Evolutionary conservation across 768 basidiomycete species (phyloP), one percentile per base, ranked within the genome.

Genomic region (Dioszegia crocea): DNA sequence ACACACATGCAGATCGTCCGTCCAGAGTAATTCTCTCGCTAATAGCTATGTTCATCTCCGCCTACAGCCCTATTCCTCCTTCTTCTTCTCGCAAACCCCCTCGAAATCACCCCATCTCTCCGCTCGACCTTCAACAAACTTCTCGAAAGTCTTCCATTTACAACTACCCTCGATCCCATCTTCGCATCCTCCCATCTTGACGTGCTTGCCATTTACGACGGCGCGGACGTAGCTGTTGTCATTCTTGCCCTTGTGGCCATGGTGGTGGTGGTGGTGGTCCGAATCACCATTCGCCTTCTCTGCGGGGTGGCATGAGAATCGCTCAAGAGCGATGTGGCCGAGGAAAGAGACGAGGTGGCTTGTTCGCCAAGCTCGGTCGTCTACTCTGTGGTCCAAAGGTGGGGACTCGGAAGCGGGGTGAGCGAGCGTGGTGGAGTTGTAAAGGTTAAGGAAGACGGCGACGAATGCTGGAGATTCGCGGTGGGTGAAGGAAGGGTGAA

Each of bases 401-500:
- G 74, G 76, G 11, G 60, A 31, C 16, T 57, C 46, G 11, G 61
- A 64, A 11, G 76, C 61, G 50, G 68, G 50, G 48, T 64, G 49
- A 40, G 65, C 40, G 24, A 65, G 64, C 0, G 51, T 45, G n/a
- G 75, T 65, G 4, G 66, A 61, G 66, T 80, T 78, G 76, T 76
- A 79, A 0, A 80, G 61, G 59, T 78, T 79, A 26, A 80, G 63
- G 48, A 79, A 76, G 43, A 72, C 70, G 3, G 77, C 68, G 9
- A 77, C 78, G 63, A 79, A 73, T 0, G 76, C 77, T 1, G 78
- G 77, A 10, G 78, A 78, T 59, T 80, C 78, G 17, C 79, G 75
- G 58, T 80, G 79, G 0, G 79, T 79, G 61, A 80, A 77, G 53
- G 74, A 78, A 19, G 75, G 66, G 68, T 74, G 75, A 19, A 80